Base-by-base conservation (phyloP, 208 protist species). In the Balamuthia mandrillaris region DNA sequence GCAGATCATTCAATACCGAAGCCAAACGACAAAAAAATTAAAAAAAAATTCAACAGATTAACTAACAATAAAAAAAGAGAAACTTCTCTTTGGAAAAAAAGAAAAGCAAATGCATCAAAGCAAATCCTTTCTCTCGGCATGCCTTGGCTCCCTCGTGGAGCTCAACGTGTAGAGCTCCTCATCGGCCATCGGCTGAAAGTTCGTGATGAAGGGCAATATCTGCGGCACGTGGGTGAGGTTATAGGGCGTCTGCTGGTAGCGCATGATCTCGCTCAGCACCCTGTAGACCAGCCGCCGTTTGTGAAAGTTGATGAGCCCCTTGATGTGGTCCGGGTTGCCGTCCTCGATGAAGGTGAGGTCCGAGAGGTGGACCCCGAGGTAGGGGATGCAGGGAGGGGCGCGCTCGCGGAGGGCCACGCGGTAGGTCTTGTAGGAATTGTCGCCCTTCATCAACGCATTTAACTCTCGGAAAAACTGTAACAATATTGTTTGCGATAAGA, bases 391-490 rank as follows among this genome's bases (percentile, higher is more conserved):
- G 35, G 89, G 89, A 27, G 35, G 31, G 4, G 44, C 47, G 16
- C 42, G 44, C 33, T 45, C 41, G 31, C 82, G 86, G 6, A 88
- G 35, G 33, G 39, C 24, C 0, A 21, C 31, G 35, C 89, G 44
- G 24, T 91, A 91, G 41, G 70, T 79, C 51, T 86, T 89, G 29
- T 86, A 91, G 7, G 84, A 84, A 4, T 83, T 85, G 31, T 74
- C 44, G 33, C 79, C 42, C 37, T 68, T 51, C 86, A 91, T 89
- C 37, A 91, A 51, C n/a, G 83, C 79, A 18, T 91, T 86, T 0
- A 91, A 37, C 16, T 35, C 33, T 21, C 77, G 68, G 41, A 87
- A 72, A 31, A 49, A 84, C 6, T 78, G 21, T 5, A 63, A 60
- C 66, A 86, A 3, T 54, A 86, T 42, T 70, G 79, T 24, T 6